These are phyloP conservation scores for Pseudogymnoascus sp. DNA, from an alignment of 2,329 filamentous ascomycete species.

Conservation along the genomic window DNA sequence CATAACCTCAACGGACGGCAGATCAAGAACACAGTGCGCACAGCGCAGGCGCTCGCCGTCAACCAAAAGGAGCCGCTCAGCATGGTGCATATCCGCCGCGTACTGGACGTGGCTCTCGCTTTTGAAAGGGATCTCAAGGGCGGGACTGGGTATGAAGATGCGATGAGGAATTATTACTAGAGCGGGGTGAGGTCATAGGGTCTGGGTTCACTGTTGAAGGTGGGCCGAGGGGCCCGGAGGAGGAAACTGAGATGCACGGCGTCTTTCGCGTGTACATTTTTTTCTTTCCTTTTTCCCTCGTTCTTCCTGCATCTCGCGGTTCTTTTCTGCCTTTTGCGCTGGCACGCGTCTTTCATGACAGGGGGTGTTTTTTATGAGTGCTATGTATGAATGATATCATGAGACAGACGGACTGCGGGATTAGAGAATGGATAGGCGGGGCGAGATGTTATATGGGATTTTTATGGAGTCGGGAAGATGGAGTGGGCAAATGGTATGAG, in stretches of 20 bases:
- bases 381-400: conserved; percentile 5
- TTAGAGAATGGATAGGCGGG: not conserved
- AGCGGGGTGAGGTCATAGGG: not conserved
- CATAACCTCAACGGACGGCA: conserved; percentile 62
- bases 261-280: not conserved
- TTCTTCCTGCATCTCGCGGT: not conserved
- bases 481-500: not conserved
- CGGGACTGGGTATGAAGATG: conserved; percentile 69
- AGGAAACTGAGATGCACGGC: not conserved
- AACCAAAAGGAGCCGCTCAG: conserved; percentile 62
- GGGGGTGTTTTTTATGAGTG: not conserved
- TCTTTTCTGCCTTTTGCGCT: conserved; percentile 1
- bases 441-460: not conserved
- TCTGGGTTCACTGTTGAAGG: not conserved
- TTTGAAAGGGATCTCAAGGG: conserved; percentile 80
- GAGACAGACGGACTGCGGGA: not conserved
- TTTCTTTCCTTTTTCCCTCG: not conserved
- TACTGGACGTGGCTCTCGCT: conserved; percentile 73
- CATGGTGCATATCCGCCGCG: conserved; percentile 72
- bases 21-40: conserved; percentile 84
- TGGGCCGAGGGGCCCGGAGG: not conserved
- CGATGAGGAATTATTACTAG: conserved; percentile 70
- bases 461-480: not conserved
- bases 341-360: not conserved
- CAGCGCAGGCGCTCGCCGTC: conserved; percentile 72